Evolutionary conservation across 768 basidiomycete genomes (phyloP), one percentile per base, ranked within the genome.

Genomic region (Mycena vitilis): DNA sequence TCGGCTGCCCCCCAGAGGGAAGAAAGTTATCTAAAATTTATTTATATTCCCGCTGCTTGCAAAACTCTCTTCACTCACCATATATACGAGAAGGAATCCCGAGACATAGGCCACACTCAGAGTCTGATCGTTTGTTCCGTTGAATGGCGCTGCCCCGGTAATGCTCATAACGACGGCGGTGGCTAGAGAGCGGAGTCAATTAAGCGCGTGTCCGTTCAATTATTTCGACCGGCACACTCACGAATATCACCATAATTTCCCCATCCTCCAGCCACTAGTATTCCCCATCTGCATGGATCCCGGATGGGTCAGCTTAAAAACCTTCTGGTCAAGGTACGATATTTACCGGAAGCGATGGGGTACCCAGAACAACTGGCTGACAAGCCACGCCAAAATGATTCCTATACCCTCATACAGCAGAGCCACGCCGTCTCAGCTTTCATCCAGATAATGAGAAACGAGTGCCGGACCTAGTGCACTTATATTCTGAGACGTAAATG

Each of bases 191-290:
- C 15, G 15, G 53, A 34, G 36, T 34, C 34, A 30, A 62, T 23
- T 52, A 22, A 12, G 25, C 20, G n/a, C 7, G 51, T 10, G 18
- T 36, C 8, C n/a, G 0, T n/a, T 51, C 58, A 2, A 57, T 16
- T 44, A 45, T 16, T 45, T 30, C 30, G 4, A 42, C 44, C 16
- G 6, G 54, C 47, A 79, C 88, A 79, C 88, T 74, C 73, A 92
- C 91, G 89, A 45, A 93, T 86, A 73, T 92, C 92, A 10, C 89
- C 91, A 45, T 85, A 85, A 71, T 93, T 94, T 7, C 82, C 84
- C 87, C 88, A 93, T 5, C 85, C 87, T 40, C 91, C 92, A 0
- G 91, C 91, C 3, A 87, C 86, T 0, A 93, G 73, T 25, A 94
- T 83, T 0, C 92, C 93, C 71, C 71, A 68, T 38, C 70, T 71